These are phyloP conservation scores for Acaromyces ingoldii DNA, from an alignment of 1,284 basidiomycete genomes.

Conservation along the genomic window DNA sequence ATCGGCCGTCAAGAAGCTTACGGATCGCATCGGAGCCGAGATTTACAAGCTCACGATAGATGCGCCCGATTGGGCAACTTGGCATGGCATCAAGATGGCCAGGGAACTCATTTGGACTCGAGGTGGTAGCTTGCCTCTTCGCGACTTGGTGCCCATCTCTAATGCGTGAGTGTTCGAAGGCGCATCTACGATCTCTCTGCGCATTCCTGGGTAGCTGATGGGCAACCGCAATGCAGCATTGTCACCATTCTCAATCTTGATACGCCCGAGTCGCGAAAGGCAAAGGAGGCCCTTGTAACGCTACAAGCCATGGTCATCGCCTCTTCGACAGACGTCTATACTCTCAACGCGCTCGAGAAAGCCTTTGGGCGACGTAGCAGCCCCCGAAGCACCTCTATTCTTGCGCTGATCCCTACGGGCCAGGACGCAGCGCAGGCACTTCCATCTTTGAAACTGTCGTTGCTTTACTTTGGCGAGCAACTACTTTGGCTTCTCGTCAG, in stretches of 20 bases:
- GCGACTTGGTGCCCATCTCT: constrained; percentile 74
- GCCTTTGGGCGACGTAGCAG: neutral
- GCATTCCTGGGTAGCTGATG: no score
- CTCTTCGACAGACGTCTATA: constrained; percentile 10
- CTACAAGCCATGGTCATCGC: constrained; percentile 9
- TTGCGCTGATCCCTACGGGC: neutral
- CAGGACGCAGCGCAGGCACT: neutral
- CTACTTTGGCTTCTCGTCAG: neutral
- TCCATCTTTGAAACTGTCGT: neutral
- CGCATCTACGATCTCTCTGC: no score
- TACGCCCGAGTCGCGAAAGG: neutral
- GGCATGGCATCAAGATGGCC: constrained; percentile 80
- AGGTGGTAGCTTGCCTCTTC: constrained; percentile 67
- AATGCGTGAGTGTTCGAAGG: constrained; percentile 82
- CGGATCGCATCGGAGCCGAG: constrained; percentile 66
- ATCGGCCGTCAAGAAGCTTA: constrained; percentile 76
- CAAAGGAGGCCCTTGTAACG: constrained; percentile 2
- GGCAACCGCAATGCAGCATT: no score
- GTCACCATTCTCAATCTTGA: constrained; percentile 2
- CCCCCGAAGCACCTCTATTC: neutral
- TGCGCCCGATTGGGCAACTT: constrained; percentile 85
- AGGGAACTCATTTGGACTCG: constrained; percentile 80
- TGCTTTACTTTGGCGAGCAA: neutral
- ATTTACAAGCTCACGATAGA: constrained; percentile 77
- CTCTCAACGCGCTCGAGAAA: constrained; percentile 3